These are phyloP conservation scores for Populus nigra DNA, from an alignment of 345 rosid species.

Conservation along the genomic window DNA sequence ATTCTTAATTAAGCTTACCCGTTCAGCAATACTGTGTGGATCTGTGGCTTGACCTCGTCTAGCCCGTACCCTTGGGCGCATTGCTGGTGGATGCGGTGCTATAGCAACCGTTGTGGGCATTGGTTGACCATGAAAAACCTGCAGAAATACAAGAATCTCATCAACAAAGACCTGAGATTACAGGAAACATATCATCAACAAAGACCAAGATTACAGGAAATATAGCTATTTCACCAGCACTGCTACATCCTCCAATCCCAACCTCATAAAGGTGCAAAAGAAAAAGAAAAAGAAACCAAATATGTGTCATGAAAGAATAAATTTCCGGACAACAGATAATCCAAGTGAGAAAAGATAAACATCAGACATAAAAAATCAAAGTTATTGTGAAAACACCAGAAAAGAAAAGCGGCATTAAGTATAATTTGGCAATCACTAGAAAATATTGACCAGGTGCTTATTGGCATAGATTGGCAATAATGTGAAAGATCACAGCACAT, in stretches of 20 bases:
- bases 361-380: not conserved
- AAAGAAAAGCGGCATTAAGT: not conserved
- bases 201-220: not conserved
- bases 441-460: not conserved
- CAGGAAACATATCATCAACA: no score
- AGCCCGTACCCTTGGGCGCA: constrained; percentile 98
- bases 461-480: not conserved
- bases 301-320: not conserved
- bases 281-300: not conserved
- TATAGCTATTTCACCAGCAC: not conserved
- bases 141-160: constrained; percentile 19
- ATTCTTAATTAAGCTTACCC: constrained; percentile 47
- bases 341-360: not conserved
- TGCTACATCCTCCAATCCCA: not conserved
- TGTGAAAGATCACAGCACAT: not conserved
- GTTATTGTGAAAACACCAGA: not conserved
- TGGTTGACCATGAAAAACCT: constrained; percentile 94
- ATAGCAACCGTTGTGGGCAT: constrained; percentile 62
- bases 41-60: constrained; percentile 99
- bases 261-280: not conserved
- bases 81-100: constrained; percentile 84
- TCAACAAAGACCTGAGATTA: not conserved
- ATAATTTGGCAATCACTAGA: not conserved
- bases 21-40: constrained; percentile 99
- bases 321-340: not conserved